Conservation (phyloP, 192 early-diverging fungal species). For the Polychytrium aggregatum region DNA sequence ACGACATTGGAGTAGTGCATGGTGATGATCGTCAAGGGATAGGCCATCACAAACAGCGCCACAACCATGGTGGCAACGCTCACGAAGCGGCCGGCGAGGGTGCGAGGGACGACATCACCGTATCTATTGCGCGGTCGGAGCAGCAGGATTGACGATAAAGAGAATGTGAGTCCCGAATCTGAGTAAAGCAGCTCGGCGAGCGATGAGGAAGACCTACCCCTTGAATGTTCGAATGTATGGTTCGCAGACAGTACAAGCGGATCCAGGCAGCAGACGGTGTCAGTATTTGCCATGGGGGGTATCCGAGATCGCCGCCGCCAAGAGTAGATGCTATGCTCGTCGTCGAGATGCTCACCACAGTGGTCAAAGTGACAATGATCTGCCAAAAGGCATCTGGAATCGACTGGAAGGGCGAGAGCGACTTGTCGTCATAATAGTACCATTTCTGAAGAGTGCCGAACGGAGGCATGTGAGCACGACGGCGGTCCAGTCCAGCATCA, state of each 20-base stretch:
- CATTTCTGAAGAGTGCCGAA: no score
- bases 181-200: background rate
- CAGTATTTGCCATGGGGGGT: no score
- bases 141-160: background rate
- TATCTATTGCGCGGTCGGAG: conserved; percentile 11
- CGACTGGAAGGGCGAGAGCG: conserved; percentile 14
- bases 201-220: no score
- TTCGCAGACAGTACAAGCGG: no score
- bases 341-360: conserved; percentile 1
- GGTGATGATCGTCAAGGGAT: conserved; percentile 20
- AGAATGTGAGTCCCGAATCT: background rate
- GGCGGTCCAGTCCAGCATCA: no score
- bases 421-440: conserved; percentile 4
- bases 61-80: conserved; percentile 6
- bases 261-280: no score
- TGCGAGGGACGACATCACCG: conserved; percentile 14
- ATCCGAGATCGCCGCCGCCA: no score
- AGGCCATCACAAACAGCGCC: conserved; percentile 2
- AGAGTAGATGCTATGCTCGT: background rate
- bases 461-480: no score
- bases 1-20: conserved; percentile 19
- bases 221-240: no score
- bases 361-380: conserved; percentile 14
- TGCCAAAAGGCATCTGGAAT: conserved; percentile 20
- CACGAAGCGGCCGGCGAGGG: conserved; percentile 9